Base-by-base conservation (phyloP, 2,329 filamentous ascomycete species). In the Byssothecium circinans region DNA sequence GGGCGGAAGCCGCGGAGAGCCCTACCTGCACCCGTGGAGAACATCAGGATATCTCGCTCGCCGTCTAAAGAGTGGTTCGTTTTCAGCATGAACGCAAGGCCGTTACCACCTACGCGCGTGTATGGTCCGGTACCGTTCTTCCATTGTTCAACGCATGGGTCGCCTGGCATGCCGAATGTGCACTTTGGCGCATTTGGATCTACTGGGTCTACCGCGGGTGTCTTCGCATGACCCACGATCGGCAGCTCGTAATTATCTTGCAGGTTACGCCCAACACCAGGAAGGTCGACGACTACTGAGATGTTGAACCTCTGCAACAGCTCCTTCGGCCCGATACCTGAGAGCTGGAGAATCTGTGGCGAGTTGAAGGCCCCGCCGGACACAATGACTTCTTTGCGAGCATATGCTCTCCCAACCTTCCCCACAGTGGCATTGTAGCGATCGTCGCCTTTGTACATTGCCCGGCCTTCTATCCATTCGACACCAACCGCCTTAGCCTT, bases 291-390 rank as follows among this genome's bases (percentile, higher is more conserved):
- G 14, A 84, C 50, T 0, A 80, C 68, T 1, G 74, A 61, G 53
- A 87, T 85, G 5, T 71, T 67, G 56, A 80, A 75, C 35, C 72
- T 69, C 17, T 74, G 50, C 2, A 87, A 75, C 49, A 82, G 75
- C 0, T 69, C 60, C 2, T 65, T 56, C 0, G 82, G 81, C 0
- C 84, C 84, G 25, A 87, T 77, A 4, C 84, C 84, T 43, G 75
- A 80, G 0, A 86, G 76, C 69, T 83, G 80, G 3, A 87, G 78
- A 3, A 87, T 65, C 64, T 87, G 83, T 2, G 83, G 82, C 1
- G 78, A 78, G 63, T 85, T 82, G 65, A 81, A 86, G 1, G 81
- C 77, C 3, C 83, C 83, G 2, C 50, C 58, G 6, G 58, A 49
- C 2, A 63, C 14, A 11, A 65, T 63, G 17, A 65, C 60, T 43